These are phyloP conservation scores for Arbutus unedo DNA, from an alignment of 148 eudicot species.

Conservation along the genomic window DNA sequence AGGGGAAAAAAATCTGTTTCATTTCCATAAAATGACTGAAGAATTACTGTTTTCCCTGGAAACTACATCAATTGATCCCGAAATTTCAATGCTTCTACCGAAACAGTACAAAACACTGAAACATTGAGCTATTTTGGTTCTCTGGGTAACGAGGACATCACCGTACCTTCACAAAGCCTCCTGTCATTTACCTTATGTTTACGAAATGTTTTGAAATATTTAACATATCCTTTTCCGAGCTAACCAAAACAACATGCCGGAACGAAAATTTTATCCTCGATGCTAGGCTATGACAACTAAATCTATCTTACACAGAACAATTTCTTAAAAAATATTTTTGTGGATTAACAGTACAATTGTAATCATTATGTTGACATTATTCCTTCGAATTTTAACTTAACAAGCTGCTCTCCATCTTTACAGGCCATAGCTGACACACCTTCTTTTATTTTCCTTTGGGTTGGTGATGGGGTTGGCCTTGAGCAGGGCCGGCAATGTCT, in stretches of 20 bases:
- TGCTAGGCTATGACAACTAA: neutral
- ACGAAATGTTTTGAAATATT: neutral
- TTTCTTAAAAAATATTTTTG: neutral
- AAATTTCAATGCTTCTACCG: neutral
- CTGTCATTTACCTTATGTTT: neutral
- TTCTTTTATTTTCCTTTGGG: constrained; percentile 96
- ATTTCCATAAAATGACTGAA: neutral
- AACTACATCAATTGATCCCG: too few species aligned
- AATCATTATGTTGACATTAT: neutral
- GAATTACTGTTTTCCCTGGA: neutral
- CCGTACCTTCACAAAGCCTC: neutral
- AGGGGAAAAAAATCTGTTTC: neutral
- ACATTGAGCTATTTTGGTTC: neutral
- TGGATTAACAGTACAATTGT: neutral
- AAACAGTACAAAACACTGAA: neutral
- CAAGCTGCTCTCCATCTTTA: neutral
- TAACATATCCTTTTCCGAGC: neutral
- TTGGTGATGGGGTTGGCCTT: constrained; percentile 97
- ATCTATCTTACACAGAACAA: neutral
- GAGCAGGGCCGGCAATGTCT: constrained; percentile 97
- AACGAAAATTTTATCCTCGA: neutral
- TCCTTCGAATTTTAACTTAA: neutral
- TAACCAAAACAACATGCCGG: neutral
- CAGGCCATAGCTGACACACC: constrained; percentile 99
- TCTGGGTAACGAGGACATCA: neutral